Percentiles rank a stretch among this genome's conserved stretches.
Conservation (phyloP, 495 filamentous ascomycete species). For the Elasticomyces elasticus region DNA sequence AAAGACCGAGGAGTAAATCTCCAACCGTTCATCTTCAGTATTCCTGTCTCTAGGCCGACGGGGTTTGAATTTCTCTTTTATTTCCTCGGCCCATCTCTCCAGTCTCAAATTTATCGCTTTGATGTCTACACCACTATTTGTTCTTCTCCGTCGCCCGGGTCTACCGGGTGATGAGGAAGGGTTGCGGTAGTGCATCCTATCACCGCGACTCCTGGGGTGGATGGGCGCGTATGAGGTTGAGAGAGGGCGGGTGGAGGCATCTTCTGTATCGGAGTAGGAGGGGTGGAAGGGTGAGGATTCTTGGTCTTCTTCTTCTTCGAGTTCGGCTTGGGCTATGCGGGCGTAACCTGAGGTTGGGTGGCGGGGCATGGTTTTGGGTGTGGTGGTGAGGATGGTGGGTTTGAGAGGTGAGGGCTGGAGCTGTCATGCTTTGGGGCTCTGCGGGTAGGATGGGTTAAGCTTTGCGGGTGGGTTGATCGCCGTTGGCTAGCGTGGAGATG, state of each 20-base stretch:
- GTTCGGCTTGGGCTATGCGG: constrained; percentile 81
- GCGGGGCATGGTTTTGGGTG: constrained; percentile 3
- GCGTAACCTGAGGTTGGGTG: constrained; percentile 74
- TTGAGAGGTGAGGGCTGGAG: background rate
- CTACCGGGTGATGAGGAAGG: constrained; percentile 38
- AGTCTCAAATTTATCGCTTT: constrained; percentile 97
- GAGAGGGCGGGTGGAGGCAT: no score
- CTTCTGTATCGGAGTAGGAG: constrained; percentile 53
- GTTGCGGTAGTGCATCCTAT: constrained; percentile 47
- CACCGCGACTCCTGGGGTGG: constrained; percentile 47
- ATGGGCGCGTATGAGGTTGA: constrained; percentile 30
- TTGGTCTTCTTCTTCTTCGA: constrained; percentile 45
- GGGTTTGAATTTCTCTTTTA: constrained; percentile 94
- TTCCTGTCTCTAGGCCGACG: constrained; percentile 62
- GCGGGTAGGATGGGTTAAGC: no score
- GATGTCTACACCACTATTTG: constrained; percentile 89
- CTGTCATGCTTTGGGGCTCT: background rate
- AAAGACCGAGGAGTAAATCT: constrained; percentile 97
- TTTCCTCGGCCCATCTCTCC: constrained; percentile 96
- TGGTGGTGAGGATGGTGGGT: background rate
- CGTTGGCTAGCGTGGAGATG: no score
- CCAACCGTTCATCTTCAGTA: constrained; percentile 72
- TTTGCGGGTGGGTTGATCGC: no score
- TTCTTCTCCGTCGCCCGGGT: constrained; percentile 46
- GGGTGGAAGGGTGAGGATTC: constrained; percentile 50